Evolutionary conservation across 805 yeast species (phyloP), one percentile per base, ranked within the genome.

Genomic region (Lipomyces kockii): DNA sequence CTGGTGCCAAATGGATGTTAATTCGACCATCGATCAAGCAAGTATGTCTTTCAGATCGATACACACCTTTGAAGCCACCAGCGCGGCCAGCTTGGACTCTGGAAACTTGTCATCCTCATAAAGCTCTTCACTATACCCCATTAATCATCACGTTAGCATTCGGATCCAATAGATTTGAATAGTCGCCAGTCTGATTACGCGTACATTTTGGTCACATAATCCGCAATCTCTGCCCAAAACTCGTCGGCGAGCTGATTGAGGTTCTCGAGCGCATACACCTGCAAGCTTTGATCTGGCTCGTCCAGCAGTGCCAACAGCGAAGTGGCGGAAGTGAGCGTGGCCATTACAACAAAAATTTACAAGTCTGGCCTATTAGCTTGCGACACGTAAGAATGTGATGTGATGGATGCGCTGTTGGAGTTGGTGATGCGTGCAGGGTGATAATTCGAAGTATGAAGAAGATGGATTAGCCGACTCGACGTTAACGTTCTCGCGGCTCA

Each of bases 141-240:
- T 54, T 11, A 55, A 27, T 29, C 49, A 37, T 35, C 58, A 58
- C 3, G 51, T 55, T 12, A 43, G 27, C 14, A 22, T 14, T 51
- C 14, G 9, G 58, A 35, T 14, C 11, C 27, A 46, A 17, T 14
- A 12, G 22, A 43, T 43, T n/a, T 8, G 11, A 2, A 17, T 17
- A 22, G 32, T 25, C 4, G 22, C 22, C 11, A 14, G 20, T 17
- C 25, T 3, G 43, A 25, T 4, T 22, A 22, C 37, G 64, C 77
- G 52, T 67, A 76, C 77, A 95, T 90, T 64, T 90, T 92, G 35
- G 91, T 83, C 69, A 95, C 86, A 75, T 85, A 88, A 80, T 95
- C 95, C 66, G 99, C 97, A 66, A 95, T 90, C 81, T 95, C 98
- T 2, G 99, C 92, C 99, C 99, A 95, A 67, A 92, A 84, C 78